Base-by-base conservation (phyloP, 192 early-diverging fungal species). In the Gryganskiella cystojenkinii region DNA sequence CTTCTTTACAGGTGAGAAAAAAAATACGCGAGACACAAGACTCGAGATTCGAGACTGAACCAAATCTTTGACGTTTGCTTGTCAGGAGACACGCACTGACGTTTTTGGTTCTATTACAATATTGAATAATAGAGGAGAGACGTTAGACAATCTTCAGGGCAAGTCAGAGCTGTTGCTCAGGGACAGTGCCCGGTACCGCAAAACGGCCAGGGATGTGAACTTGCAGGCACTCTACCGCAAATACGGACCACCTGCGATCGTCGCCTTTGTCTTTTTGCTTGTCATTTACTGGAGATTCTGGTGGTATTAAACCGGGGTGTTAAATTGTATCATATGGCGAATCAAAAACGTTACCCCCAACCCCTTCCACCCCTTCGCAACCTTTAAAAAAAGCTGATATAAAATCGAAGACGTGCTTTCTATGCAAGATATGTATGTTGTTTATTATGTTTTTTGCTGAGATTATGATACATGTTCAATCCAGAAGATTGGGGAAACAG, bases 211-310 rank as follows among this genome's bases (percentile, higher is more conserved):
- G 67, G 81, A 91, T 73, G 86, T 98, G 52, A 96, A 97, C 75
- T 76, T 93, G 52, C 94, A 98, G 78, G 92, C 94, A 54, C 80
- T 98, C 62, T 93, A 93, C 80, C 94, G 96, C 80, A 97, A 98
- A 76, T 98, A 98, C 73, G 97, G 96, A 17, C 95, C 96, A 42
- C 91, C 91, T 25, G 90, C 83, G 27, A 88, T 93, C 44, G 89
- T 99, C n/a, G 69, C 86, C 22, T 70, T 87, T 30, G 88, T 95
- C 34, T 90, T 99, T n/a, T 58, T 93, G 31, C 69, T 96, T 37
- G 92, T 99, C 27, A 63, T 99, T 44, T 91, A 93, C 58, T 73
- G 84, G 61, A 67, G 87, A 50, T 88, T 82, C 52, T 88, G 80
- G 60, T 86, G 79, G 79, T 88, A 83, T 46, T 88, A 84, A 61